Conservation (phyloP, 441 rosid genomes). For the Melianthus villosus region DNA sequence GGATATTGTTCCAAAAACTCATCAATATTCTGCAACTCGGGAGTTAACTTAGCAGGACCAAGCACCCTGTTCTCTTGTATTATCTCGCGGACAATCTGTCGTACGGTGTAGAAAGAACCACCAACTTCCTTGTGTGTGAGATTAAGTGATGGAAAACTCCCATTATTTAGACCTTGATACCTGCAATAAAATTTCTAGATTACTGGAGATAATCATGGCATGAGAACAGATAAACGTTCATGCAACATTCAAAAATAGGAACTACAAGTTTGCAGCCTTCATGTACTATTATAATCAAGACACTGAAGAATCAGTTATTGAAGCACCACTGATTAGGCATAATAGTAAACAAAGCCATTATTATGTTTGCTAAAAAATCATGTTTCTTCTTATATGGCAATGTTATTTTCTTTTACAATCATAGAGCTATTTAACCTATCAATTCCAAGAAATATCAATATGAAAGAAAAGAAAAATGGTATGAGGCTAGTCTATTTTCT, state of each 20-base stretch:
- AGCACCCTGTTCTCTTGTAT: slow-evolving; percentile 90
- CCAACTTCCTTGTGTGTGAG: slow-evolving; percentile 93
- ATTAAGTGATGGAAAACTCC: slow-evolving; percentile 71
- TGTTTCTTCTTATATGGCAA: too few relatives aligned
- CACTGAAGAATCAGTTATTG: too few relatives aligned
- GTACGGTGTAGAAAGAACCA: slow-evolving; percentile 79
- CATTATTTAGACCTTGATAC: slow-evolving; percentile 54
- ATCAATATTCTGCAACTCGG: slow-evolving; percentile 20
- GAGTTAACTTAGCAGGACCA: slow-evolving; percentile 49
- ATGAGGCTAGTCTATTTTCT: too few relatives aligned
- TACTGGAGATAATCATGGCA: neutral
- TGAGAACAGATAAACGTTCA: neutral
- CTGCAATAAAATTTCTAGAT: slow-evolving; percentile 24
- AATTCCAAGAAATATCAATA: too few relatives aligned
- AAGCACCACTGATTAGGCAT: too few relatives aligned
- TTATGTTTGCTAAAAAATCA: too few relatives aligned
- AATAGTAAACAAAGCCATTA: too few relatives aligned
- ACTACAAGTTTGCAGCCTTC: neutral
- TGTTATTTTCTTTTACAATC: too few relatives aligned
- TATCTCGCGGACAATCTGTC: slow-evolving; percentile 87
- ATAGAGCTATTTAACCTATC: too few relatives aligned
- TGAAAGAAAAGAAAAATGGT: too few relatives aligned
- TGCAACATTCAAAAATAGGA: neutral
- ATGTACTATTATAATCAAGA: neutral
- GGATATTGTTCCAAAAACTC: slow-evolving; percentile 28